Base-by-base conservation (phyloP, 2,329 filamentous ascomycete genomes). In the Scortechinia acanthostroma region DNA sequence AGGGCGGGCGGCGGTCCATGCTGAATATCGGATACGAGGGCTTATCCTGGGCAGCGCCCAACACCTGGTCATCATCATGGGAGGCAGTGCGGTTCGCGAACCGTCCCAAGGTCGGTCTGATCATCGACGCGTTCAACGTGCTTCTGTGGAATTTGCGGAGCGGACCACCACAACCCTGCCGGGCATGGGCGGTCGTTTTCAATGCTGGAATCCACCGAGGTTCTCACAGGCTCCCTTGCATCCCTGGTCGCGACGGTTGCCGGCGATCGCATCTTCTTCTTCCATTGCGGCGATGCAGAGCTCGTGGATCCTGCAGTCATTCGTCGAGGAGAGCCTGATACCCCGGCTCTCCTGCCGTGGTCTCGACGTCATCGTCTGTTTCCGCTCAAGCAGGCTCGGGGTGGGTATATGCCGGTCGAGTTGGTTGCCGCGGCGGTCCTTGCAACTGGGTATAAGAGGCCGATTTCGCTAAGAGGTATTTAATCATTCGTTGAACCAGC, bases 391-490 rank as follows among this genome's bases (percentile, higher is more conserved):
- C 22, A 45, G 16, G 48, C 51, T 1, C 49, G 47, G 1, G 57
- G 59, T 4, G 58, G 47, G 0, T 61, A 61, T 52, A 54, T 61
- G 57, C 59, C 59, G 1, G 56, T 58, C 3, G 51, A 59, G 21
- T 25, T 61, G 30, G 58, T 60, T 2, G 43, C 52, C 2, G 58
- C 58, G 4, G 59, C 58, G 2, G 55, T 61, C 3, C 42, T 60
- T 3, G 58, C 53, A 2, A 60, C 59, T 1, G 58, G 59, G 4
- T 61, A 61, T 17, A 21, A 45, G 37, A 58, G 59, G 1, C 57
- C 58, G 1, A 47, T 61, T 5, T 61, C 57, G 1, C 45, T 60
- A n/a, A n/a, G 59, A 61, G 45, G 58, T 61, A 1, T 61, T 61
- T 33, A 61, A 58, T 46, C 22, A 48, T 4, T 61, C 58, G 4